phyloP scores from a whole-genome alignment of 441 rosid species.

The Isatis lusitanica region DNA sequence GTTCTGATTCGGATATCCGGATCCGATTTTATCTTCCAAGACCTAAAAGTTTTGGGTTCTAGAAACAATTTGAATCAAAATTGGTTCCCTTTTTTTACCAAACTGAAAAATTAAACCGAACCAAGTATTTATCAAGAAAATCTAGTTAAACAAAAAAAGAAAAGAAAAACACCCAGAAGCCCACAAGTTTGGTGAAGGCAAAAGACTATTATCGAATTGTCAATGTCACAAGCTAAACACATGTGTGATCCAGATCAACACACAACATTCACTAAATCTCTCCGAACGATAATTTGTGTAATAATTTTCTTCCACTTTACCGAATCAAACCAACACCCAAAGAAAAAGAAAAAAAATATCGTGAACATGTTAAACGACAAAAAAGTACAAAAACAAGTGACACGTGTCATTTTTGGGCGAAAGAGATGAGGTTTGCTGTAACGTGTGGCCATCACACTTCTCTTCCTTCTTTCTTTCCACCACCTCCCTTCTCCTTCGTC shows the following conservation, averaged over 20 bases:
- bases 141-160: not conserved
- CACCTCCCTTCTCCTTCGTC: slow-evolving; percentile 18
- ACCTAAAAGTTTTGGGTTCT: not conserved
- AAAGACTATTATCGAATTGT: not conserved
- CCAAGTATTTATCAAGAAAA: not conserved
- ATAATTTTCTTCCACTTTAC: not conserved
- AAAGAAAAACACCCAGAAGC: no score
- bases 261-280: not conserved
- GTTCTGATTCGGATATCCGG: no score
- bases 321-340: not conserved
- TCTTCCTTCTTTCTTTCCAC: slow-evolving; percentile 28
- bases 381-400: slow-evolving; percentile 28
- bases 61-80: not conserved
- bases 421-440: slow-evolving; percentile 73
- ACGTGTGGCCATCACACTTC: slow-evolving; percentile 93
- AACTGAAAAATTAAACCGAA: not conserved
- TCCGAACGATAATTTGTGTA: not conserved
- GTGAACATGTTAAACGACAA: not conserved
- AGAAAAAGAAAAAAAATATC: not conserved
- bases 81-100: not conserved
- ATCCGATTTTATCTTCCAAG: no score
- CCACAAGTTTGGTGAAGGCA: not conserved
- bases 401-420: slow-evolving; percentile 51
- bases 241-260: not conserved
- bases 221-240: not conserved